Percentiles rank a stretch among this genome's conserved stretches.
phyloP scores from a whole-genome alignment of 1,284 basidiomycete genomes.

The Pseudozyma sp. region DNA sequence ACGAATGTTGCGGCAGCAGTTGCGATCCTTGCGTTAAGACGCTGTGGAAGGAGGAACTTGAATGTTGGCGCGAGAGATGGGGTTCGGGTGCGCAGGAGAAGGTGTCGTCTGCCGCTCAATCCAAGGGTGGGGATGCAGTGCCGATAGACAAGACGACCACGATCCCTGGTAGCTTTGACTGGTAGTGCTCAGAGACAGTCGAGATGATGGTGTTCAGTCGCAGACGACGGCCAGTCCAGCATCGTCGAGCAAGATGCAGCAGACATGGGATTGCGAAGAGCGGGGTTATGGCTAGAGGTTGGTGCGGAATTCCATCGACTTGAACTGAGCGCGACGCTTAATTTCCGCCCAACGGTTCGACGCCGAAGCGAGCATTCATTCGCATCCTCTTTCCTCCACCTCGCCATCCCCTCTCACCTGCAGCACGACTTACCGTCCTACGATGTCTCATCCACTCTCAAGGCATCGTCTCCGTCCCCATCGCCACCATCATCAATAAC shows the following conservation, averaged over 20 bases:
- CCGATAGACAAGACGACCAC: conserved; percentile 4
- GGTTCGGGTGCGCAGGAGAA: conserved; percentile 27
- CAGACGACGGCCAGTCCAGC: not conserved
- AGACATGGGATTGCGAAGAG: not conserved
- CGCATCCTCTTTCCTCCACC: not conserved
- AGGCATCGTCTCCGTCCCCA: not conserved
- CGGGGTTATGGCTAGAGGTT: not conserved
- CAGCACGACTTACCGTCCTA: not conserved
- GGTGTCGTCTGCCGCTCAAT: not conserved
- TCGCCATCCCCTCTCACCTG: too few relatives aligned
- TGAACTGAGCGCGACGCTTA: not conserved
- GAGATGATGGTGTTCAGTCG: not conserved
- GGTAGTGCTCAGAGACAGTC: conserved; percentile 8
- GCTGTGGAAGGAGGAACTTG: conserved; percentile 55
- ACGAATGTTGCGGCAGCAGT: conserved; percentile 56
- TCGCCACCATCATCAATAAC: conserved; percentile 1
- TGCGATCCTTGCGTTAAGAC: conserved; percentile 59
- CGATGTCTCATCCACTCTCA: conserved; percentile 6
- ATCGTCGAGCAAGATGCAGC: not conserved
- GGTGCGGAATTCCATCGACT: conserved; percentile 21
- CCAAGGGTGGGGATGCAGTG: conserved; percentile 1
- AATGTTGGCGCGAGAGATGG: conserved; percentile 52
- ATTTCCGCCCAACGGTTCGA: conserved; percentile 4
- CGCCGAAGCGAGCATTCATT: not conserved
- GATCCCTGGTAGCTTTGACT: conserved; percentile 45